Evolutionary conservation across 2,329 filamentous ascomycete genomes (phyloP).

Genomic region (Aspergillus latus): DNA sequence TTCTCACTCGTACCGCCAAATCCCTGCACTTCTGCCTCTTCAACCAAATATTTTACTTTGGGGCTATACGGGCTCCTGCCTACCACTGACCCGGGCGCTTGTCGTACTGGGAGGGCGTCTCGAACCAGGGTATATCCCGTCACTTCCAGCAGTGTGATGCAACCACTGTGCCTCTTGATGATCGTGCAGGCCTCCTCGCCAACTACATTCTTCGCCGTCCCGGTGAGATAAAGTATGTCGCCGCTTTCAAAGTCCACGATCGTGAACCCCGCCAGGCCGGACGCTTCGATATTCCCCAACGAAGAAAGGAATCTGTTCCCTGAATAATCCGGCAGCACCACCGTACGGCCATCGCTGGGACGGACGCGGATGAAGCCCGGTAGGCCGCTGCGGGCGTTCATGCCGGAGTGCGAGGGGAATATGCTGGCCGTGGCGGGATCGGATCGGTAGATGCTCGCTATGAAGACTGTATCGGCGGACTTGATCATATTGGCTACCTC

Average conservation of each 20-base stretch:
- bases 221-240: slow-evolving; percentile 26
- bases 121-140: background rate
- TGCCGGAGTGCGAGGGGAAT: slow-evolving; percentile 5
- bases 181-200: background rate
- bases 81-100: background rate
- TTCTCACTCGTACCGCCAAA: too few relatives aligned
- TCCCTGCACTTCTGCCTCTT: background rate
- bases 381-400: slow-evolving; percentile 5
- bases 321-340: slow-evolving; percentile 7
- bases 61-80: slow-evolving; percentile 4
- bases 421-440: background rate
- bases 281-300: slow-evolving; percentile 22
- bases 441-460: background rate
- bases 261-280: slow-evolving; percentile 21
- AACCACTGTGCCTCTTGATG: background rate
- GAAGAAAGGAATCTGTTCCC: slow-evolving; percentile 10
- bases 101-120: background rate
- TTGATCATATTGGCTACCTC: background rate
- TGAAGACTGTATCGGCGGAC: slow-evolving; percentile 4
- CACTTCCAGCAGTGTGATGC: background rate
- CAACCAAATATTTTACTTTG: background rate
- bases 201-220: slow-evolving; percentile 19
- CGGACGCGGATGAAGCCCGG: slow-evolving; percentile 1
- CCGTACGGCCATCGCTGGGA: background rate
- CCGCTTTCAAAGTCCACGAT: slow-evolving; percentile 25